Conservation (phyloP, 2,329 filamentous ascomycete genomes). For the Hymenoscyphus fructigenus region DNA sequence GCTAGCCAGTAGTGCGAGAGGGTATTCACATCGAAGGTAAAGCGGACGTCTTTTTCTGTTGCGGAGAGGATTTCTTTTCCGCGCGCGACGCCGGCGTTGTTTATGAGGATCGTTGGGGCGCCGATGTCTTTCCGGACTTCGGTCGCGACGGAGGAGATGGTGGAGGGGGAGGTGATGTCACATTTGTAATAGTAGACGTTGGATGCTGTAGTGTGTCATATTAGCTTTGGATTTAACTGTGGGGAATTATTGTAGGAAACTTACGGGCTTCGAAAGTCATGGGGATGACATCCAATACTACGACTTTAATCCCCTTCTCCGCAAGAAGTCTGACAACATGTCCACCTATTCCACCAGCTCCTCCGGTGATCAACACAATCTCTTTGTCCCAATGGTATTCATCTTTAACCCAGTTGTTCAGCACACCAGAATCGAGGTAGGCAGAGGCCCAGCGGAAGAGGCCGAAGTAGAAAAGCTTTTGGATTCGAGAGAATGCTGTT, state of each 20-base stretch:
- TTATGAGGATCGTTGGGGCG: conserved; percentile 67
- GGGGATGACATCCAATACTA: conserved; percentile 68
- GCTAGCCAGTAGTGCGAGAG: conserved; percentile 66
- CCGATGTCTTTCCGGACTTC: conserved; percentile 57
- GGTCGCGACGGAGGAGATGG: conserved; percentile 51
- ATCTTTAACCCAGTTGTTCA: conserved; percentile 52
- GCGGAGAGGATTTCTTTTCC: conserved; percentile 61
- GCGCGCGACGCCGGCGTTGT: conserved; percentile 64
- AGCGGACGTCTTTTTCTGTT: conserved; percentile 56
- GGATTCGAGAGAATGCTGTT: conserved; percentile 51
- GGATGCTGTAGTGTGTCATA: conserved; percentile 8
- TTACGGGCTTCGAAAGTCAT: conserved; percentile 58
- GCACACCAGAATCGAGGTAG: conserved; percentile 50
- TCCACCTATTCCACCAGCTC: conserved; percentile 71
- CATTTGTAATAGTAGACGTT: conserved; percentile 67
- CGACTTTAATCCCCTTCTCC: conserved; percentile 63
- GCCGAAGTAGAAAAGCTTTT: conserved; percentile 52
- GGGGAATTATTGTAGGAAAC: conserved; percentile 35
- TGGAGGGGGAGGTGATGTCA: conserved; percentile 62
- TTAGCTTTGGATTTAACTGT: conserved; percentile 49
- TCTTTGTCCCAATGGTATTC: conserved; percentile 63
- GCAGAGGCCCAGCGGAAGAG: conserved; percentile 48
- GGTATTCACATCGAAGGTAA: conserved; percentile 71
- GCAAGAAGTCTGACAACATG: conserved; percentile 63
- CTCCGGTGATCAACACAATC: conserved; percentile 72